These are phyloP conservation scores for Heteromeles arbutifolia DNA, from an alignment of 306 rosid genomes.

Conservation along the genomic window DNA sequence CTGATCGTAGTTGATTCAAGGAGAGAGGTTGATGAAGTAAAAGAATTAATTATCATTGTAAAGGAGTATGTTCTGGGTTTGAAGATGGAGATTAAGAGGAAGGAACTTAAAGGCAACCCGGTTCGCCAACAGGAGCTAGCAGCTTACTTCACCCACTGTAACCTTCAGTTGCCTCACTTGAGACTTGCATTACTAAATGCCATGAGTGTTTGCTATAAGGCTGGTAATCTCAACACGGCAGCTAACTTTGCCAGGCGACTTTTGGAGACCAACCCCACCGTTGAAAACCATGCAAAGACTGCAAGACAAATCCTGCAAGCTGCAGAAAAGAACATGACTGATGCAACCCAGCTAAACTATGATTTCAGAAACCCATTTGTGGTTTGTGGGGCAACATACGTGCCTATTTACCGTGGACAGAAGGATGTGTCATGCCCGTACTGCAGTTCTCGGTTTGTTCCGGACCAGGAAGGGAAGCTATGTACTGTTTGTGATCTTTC, in stretches of 20 bases:
- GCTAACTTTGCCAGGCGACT: constrained; percentile 78
- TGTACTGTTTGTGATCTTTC: constrained; percentile 77
- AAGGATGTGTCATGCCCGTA: constrained; percentile 75
- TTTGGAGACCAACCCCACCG: constrained; percentile 69
- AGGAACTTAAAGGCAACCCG: constrained; percentile 58
- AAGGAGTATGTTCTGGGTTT: constrained; percentile 74
- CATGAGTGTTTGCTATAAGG: constrained; percentile 75
- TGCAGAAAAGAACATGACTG: constrained; percentile 84
- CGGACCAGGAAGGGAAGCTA: constrained; percentile 61
- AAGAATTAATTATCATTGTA: constrained; percentile 66
- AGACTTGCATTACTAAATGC: constrained; percentile 78
- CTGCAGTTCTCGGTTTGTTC: constrained; percentile 75
- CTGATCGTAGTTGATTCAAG: constrained; percentile 73
- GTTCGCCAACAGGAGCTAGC: constrained; percentile 85
- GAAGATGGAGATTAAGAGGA: constrained; percentile 73
- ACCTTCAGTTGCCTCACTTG: constrained; percentile 73
- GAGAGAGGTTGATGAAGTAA: constrained; percentile 89
- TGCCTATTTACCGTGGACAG: constrained; percentile 81
- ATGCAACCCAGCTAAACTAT: constrained; percentile 57
- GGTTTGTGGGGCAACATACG: constrained; percentile 73
- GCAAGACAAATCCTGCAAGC: constrained; percentile 81
- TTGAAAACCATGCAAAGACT: constrained; percentile 73
- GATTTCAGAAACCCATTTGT: constrained; percentile 87
- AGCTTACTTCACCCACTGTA: constrained; percentile 87
- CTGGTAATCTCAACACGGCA: constrained; percentile 71